A percentile compares a stretch with the other conserved stretches of the same genome.
phyloP scores from a whole-genome alignment of 306 rosid genomes.

The Quercus rubra region DNA sequence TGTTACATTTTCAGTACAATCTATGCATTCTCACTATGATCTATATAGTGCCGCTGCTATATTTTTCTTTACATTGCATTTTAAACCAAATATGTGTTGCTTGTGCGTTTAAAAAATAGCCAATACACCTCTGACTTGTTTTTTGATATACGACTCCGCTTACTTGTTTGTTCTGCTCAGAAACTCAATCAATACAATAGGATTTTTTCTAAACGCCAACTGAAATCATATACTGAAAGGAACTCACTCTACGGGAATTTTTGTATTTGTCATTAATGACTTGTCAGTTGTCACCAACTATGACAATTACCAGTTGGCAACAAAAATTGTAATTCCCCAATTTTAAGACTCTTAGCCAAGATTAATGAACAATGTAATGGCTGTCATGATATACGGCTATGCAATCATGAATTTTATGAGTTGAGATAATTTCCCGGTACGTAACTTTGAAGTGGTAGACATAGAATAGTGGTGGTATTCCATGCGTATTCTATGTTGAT shows the following conservation, averaged over 20 bases:
- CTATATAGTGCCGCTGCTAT: not conserved
- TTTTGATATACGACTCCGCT: no score
- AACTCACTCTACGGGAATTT: no score
- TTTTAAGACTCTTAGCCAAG: no score
- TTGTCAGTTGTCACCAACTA: no score
- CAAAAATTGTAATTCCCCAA: no score
- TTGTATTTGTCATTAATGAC: no score
- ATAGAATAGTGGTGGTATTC: conserved; percentile 19
- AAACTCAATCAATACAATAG: no score
- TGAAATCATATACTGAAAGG: no score
- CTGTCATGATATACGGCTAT: conserved; percentile 13
- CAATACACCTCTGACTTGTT: no score
- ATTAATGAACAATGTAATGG: not conserved
- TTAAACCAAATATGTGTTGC: conserved; percentile 2
- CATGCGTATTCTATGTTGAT: not conserved
- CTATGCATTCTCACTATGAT: not conserved
- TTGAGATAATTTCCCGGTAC: not conserved
- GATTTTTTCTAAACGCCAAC: no score
- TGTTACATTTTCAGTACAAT: not conserved
- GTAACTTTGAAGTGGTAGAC: not conserved
- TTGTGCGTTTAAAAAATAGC: not conserved
- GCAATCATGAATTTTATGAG: conserved; percentile 17
- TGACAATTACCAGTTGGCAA: no score
- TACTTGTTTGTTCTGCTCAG: no score
- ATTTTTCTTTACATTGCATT: not conserved